Evolutionary conservation across 2,329 filamentous ascomycete genomes (phyloP).

Genomic region (Waltergamsia citrina): DNA sequence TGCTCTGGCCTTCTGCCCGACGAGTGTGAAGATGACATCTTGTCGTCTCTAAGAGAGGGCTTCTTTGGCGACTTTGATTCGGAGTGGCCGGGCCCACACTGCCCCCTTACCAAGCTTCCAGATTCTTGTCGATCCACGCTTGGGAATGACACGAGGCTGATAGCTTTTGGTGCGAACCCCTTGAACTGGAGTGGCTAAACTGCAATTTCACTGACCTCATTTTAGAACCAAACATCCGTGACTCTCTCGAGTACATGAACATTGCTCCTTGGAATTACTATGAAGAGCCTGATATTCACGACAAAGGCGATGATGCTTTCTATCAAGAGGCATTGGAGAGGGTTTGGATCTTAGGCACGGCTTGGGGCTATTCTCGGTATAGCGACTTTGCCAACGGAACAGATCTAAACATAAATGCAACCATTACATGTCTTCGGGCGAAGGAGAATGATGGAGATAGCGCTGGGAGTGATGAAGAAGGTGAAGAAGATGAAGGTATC

Average conservation of each 20-base stretch:
- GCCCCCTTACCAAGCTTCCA: not conserved
- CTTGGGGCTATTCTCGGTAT: constrained; percentile 1
- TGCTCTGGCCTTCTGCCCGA: not conserved
- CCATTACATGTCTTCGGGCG: not conserved
- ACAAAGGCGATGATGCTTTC: not conserved
- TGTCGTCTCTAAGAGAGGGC: not conserved
- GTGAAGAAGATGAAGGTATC: too few species aligned
- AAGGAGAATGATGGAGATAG: too few species aligned
- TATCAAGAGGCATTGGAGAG: not conserved
- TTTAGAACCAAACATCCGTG: not conserved
- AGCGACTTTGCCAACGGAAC: constrained; percentile 2
- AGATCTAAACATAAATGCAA: not conserved
- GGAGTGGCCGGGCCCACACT: not conserved
- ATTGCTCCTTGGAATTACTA: not conserved
- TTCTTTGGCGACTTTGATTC: constrained; percentile 1
- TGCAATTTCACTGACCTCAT: not conserved
- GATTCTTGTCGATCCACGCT: not conserved
- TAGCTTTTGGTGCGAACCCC: not conserved
- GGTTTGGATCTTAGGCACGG: constrained; percentile 1
- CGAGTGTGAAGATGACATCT: not conserved
- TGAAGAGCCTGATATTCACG: not conserved
- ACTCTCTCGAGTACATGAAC: not conserved
- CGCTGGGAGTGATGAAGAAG: too few species aligned
- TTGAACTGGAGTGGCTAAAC: not conserved
- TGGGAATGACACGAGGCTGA: not conserved